phyloP scores from a whole-genome alignment of 805 yeast species.

The Scheffersomyces ergatensis region DNA sequence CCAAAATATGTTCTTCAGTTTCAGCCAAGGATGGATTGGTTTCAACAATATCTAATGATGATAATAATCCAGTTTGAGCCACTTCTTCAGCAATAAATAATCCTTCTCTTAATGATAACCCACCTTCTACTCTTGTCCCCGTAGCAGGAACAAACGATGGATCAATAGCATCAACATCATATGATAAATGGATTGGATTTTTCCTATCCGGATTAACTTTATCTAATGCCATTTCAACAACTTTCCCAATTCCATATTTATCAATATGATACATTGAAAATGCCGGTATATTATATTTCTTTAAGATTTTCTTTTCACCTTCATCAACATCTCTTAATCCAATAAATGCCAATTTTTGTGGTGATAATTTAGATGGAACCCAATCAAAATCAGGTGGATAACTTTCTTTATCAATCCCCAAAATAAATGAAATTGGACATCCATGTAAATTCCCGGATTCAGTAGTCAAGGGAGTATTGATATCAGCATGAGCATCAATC shows the following conservation, averaged over 20 bases:
- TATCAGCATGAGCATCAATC: conserved; percentile 98
- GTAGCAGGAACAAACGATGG: conserved; percentile 95
- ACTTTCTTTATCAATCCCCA: conserved; percentile 70
- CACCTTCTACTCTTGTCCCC: conserved; percentile 97
- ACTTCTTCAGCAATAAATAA: conserved; percentile 87
- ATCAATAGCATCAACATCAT: conserved; percentile 96
- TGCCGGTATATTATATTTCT: conserved; percentile 72
- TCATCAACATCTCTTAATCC: conserved; percentile 92
- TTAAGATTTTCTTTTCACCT: conserved; percentile 75
- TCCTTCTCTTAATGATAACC: conserved; percentile 91
- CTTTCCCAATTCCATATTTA: conserved; percentile 87
- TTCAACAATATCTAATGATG: conserved; percentile 89
- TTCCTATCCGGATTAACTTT: conserved; percentile 67
- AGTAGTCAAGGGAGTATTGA: conserved; percentile 83
- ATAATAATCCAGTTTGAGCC: conserved; percentile 84
- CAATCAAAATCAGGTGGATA: conserved; percentile 77
- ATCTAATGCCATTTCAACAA: conserved; percentile 86
- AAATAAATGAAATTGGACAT: conserved; percentile 87
- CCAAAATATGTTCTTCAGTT: conserved; percentile 69
- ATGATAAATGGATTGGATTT: conserved; percentile 81
- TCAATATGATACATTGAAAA: conserved; percentile 96
- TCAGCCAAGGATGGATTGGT: conserved; percentile 86
- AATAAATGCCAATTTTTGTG: conserved; percentile 80
- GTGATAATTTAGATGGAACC: conserved; percentile 69
- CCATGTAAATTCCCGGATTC: conserved; percentile 93